Evolutionary conservation across 768 basidiomycete genomes (phyloP).

Genomic region (Rhodotorula diobovata): DNA sequence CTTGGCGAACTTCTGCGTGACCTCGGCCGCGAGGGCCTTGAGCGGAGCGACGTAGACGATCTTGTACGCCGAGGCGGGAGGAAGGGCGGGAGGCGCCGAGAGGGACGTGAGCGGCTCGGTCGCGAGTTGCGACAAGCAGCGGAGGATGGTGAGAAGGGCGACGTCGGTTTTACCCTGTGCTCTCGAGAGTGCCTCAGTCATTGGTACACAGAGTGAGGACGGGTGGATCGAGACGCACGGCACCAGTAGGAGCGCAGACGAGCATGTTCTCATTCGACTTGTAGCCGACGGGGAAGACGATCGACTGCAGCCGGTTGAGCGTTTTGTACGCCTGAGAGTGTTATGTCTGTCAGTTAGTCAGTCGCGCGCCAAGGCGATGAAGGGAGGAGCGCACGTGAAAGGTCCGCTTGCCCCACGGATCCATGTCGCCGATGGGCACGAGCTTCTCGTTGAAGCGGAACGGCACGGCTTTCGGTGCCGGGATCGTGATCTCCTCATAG

Average conservation of each 20-base stretch:
- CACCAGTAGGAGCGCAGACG: conserved; percentile 94
- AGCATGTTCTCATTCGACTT: conserved; percentile 94
- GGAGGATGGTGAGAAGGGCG: conserved; percentile 86
- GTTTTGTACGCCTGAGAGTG: conserved; percentile 67
- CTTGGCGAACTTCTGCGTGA: conserved; percentile 86
- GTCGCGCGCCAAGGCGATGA: background rate
- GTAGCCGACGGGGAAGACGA: conserved; percentile 88
- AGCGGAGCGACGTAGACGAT: conserved; percentile 98
- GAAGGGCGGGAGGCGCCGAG: conserved; percentile 17
- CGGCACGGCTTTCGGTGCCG: conserved; percentile 74
- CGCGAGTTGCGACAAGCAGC: conserved; percentile 45
- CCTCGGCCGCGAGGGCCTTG: conserved; percentile 95
- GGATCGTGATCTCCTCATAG: conserved; percentile 83
- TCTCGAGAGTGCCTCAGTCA: background rate
- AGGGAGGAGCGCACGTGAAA: conserved; percentile 61
- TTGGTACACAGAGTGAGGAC: background rate
- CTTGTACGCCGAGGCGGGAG: conserved; percentile 66
- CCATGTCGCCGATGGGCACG: conserved; percentile 66
- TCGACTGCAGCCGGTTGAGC: conserved; percentile 90
- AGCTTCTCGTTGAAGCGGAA: conserved; percentile 66
- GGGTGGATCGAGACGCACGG: conserved; percentile 56
- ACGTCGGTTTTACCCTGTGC: conserved; percentile 96
- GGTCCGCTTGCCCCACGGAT: conserved; percentile 69
- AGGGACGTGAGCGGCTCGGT: conserved; percentile 7
- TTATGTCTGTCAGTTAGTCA: background rate